phyloP scores from a whole-genome alignment of 148 eudicot species.

The Dysphania ambrosioides region DNA sequence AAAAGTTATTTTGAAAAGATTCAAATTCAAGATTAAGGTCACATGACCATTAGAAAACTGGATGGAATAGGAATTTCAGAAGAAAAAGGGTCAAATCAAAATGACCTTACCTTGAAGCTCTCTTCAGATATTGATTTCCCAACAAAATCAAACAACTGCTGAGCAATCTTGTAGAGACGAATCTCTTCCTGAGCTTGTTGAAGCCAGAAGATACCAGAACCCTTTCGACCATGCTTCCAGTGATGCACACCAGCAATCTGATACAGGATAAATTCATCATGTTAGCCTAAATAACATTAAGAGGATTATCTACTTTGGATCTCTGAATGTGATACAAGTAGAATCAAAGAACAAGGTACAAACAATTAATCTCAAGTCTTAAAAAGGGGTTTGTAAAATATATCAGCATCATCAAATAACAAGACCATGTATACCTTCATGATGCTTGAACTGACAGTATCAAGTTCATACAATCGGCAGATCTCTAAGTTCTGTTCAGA shows the following conservation, averaged over 20 bases:
- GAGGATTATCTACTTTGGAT: background rate
- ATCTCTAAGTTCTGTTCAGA: conserved; percentile 76
- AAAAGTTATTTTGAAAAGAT: conserved; percentile 6
- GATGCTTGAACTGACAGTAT: conserved; percentile 54
- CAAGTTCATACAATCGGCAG: conserved; percentile 86
- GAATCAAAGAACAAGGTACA: background rate
- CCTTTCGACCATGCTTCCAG: conserved; percentile 99
- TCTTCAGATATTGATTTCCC: conserved; percentile 89
- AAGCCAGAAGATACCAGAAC: conserved; percentile 92
- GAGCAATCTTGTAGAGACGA: conserved; percentile 81
- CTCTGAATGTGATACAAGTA: background rate
- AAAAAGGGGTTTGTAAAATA: background rate
- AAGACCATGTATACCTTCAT: conserved; percentile 69
- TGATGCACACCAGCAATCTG: conserved; percentile 91
- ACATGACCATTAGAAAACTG: background rate
- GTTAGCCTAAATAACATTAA: background rate
- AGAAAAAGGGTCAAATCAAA: background rate
- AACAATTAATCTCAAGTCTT: background rate
- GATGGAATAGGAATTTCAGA: background rate
- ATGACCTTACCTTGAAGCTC: conserved; percentile 66
- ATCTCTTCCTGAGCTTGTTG: conserved; percentile 96
- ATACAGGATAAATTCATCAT: background rate
- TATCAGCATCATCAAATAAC: background rate
- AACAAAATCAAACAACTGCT: conserved; percentile 83
- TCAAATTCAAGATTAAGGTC: conserved; percentile 8